Evolutionary conservation across 306 rosid genomes (phyloP).

Genomic region (Styphnolobium japonicum): DNA sequence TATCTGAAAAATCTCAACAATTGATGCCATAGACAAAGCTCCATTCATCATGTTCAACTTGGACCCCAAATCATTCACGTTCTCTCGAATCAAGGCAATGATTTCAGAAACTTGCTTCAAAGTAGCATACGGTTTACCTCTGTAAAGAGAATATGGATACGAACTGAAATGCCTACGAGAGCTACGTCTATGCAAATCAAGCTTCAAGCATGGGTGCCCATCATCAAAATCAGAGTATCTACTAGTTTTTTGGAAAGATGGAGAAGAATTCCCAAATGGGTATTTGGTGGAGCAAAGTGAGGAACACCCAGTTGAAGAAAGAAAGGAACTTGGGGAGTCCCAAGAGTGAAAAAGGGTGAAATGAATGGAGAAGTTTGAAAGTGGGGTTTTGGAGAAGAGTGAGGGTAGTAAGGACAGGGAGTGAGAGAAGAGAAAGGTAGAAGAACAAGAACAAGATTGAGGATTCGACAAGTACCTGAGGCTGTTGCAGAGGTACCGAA

Average conservation of each 20-base stretch:
- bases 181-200: background rate
- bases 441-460: background rate
- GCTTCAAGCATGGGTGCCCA: background rate
- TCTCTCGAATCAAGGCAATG: conserved; percentile 39
- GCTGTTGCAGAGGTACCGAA: conserved; percentile 27
- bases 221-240: background rate
- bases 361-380: background rate
- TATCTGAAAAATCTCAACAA: conserved; percentile 35
- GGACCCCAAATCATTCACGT: conserved; percentile 44
- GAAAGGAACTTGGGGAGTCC: background rate
- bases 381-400: conserved; percentile 18
- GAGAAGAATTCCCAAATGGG: conserved; percentile 24
- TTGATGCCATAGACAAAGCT: conserved; percentile 32
- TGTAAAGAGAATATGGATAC: conserved; percentile 27
- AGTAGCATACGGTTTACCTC: conserved; percentile 16
- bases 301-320: conserved; percentile 32
- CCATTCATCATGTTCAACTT: conserved; percentile 47
- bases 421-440: conserved; percentile 15
- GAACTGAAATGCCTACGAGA: conserved; percentile 25
- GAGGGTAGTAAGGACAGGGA: background rate
- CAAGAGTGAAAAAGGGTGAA: conserved; percentile 13
- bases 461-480: conserved; percentile 45
- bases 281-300: background rate
- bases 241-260: background rate
- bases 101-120: conserved; percentile 44